Conservation (phyloP, 2,329 filamentous ascomycete species). For the Diplodia intermedia region DNA sequence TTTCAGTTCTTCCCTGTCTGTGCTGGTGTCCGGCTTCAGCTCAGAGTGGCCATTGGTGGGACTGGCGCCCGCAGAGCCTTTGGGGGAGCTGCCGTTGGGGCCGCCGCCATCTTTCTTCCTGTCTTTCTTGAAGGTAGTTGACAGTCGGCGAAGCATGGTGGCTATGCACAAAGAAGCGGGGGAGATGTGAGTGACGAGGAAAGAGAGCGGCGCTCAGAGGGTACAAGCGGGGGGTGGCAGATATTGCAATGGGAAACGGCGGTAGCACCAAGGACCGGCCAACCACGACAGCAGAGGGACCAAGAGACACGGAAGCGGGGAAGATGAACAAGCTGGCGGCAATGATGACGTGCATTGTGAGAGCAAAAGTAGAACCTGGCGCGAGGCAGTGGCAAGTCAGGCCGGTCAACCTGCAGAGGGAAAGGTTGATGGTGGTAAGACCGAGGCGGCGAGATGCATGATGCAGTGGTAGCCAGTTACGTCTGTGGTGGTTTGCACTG, state of each 20-base stretch:
- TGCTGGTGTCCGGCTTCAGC: slow-evolving; percentile 35
- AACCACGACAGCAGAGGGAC: slow-evolving; percentile 15
- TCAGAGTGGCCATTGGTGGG: slow-evolving; percentile 31
- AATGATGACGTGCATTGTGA: background rate
- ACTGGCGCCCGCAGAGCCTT: slow-evolving; percentile 21
- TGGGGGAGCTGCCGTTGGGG: slow-evolving; percentile 30
- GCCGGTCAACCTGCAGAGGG: background rate
- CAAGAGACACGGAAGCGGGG: background rate
- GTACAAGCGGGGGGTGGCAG: background rate
- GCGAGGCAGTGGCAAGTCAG: background rate
- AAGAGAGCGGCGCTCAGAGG: background rate
- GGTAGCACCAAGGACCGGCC: slow-evolving; percentile 3
- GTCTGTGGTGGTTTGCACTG: background rate
- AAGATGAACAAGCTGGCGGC: background rate
- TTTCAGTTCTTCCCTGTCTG: slow-evolving; percentile 31
- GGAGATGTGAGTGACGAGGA: background rate
- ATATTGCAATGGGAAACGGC: background rate
- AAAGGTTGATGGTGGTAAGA: slow-evolving; percentile 8
- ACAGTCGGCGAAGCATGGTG: slow-evolving; percentile 35
- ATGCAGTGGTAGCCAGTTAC: background rate
- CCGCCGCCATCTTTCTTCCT: slow-evolving; percentile 35
- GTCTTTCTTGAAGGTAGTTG: slow-evolving; percentile 35
- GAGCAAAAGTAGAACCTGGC: background rate
- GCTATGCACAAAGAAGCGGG: background rate
- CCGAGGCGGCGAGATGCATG: slow-evolving; percentile 10